Base-by-base conservation (phyloP, 2,329 filamentous ascomycete species). In the Xylaria sp. region DNA sequence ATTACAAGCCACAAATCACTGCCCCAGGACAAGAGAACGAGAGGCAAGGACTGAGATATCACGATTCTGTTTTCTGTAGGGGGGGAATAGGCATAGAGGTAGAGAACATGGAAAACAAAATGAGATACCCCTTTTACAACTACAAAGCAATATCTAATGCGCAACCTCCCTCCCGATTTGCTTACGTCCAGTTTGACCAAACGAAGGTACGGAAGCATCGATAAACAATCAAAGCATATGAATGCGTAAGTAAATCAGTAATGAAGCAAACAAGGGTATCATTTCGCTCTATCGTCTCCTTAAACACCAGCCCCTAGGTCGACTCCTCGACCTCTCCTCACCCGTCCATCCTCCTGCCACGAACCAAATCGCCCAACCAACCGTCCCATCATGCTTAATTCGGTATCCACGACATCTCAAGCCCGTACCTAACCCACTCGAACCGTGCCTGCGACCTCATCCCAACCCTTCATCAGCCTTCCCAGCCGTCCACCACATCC, bases 71-170 rank as follows among this genome's bases (percentile, higher is more conserved):
- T 7, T 38, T 56, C 31, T 13, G 6, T 9, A 9, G 28, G 6
- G 23, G 23, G 9, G 17, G 3, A 56, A 38, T 10, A 20, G 13
- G 9, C 17, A 13, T 40, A 42, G 15, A 28, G 54, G 17, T 42
- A 36, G 33, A 56, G 31, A 23, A 3, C 9, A 42, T 3, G 36
- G 36, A 58, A 15, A 15, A 40, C 54, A 58, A 42, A 58, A 58
- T 58, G 36, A 58, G 54, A 58, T 58, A 58, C 54, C 54, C 54
- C 36, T 28, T 42, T 38, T 56, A 53, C 31, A 33, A 11, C 15
- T 33, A 2, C 15, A 10, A 10, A 53, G 6, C 3, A 51, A n/a
- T 6, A 31, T n/a, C 13, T 6, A 28, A 13, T 15, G 28, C 28
- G 28, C 3, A 28, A 28, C 28, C 36, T 11, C 36, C 36, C 10